Evolutionary conservation across 2,329 filamentous ascomycete genomes (phyloP), one percentile per base, ranked within the genome.

Genomic region (Alternaria longipes): DNA sequence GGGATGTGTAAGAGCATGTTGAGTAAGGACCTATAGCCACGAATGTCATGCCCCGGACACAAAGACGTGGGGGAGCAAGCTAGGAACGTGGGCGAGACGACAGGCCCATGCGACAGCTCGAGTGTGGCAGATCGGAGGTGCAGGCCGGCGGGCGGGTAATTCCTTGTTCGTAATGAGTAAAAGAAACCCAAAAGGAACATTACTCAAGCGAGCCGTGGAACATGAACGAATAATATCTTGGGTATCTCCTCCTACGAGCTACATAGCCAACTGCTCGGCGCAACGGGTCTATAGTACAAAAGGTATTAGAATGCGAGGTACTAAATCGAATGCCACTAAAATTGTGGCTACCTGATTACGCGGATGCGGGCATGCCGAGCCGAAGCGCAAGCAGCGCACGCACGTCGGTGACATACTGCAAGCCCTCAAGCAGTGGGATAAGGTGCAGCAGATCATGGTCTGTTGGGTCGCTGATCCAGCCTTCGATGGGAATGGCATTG

Each of bases 381-480:
- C 94, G 88, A 70, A 99, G 84, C 58, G 93, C 94, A 74, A 99
- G 84, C 65, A 98, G 84, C 50, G 95, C 94, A 72, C 95, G 87
- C 61, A 99, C 94, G 80, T 99, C 95, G 54, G 94, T 97, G 68
- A 95, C 94, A 81, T 98, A 97, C 82, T 98, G 95, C 74, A 99
- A 82, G 18, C 93, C 95, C 81, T 99, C 95, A 45, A 99, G 85
- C 72, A 98, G 84, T 32, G 95, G 95, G 60, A 99, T 89, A 62
- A 99, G 85, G 79, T 98, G 93, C 79, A 98, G 86, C 67, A 99
- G 84, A 76, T 97, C 94, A 77, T 94, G 95, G 81, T 99, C 95
- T 26, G 95, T 98, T 22, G 95, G 95, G 81, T 99, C 95, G 79
- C 90, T 97, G 81, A 99, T 98, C 95, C 95, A 99, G 75, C 95